These are phyloP conservation scores for Alternaria hordeiaustralica DNA, from an alignment of 2,329 filamentous ascomycete genomes.

Conservation along the genomic window DNA sequence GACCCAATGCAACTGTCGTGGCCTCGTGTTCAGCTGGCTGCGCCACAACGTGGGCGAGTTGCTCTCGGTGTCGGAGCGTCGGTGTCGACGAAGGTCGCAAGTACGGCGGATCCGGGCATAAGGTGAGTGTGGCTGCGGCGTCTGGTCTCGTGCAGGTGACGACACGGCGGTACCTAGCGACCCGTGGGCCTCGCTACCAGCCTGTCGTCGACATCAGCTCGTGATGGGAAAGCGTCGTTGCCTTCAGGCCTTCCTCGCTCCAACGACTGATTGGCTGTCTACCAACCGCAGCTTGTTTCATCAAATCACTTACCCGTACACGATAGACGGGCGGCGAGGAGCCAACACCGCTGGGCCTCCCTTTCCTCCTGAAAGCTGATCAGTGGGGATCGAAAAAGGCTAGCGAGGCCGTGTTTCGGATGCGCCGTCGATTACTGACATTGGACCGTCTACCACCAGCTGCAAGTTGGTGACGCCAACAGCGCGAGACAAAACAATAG, in stretches of 20 bases:
- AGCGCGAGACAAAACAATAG: conserved; percentile 9
- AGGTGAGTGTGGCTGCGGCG: conserved; percentile 15
- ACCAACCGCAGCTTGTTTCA: conserved; percentile 18
- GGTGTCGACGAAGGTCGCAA: conserved; percentile 3
- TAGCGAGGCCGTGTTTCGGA: conserved; percentile 18
- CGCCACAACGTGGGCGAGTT: conserved; percentile 25
- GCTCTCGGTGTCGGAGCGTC: conserved; percentile 4
- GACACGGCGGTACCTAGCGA: conserved; percentile 5
- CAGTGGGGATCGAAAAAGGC: conserved; percentile 10
- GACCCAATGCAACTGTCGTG: conserved; percentile 16
- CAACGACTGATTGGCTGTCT: conserved; percentile 15
- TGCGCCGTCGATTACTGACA: not conserved
- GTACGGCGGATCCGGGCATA: conserved; percentile 15
- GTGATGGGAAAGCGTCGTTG: conserved; percentile 13
- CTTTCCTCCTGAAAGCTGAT: conserved; percentile 9
- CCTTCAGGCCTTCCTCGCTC: not conserved
- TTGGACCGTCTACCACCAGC: conserved; percentile 7
- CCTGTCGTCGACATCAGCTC: conserved; percentile 15
- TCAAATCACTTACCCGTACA: conserved; percentile 4
- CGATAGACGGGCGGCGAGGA: conserved; percentile 9
- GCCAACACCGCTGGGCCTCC: not conserved
- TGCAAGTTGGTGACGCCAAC: not conserved
- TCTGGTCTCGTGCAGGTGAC: conserved; percentile 3
- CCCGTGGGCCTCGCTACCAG: conserved; percentile 14
- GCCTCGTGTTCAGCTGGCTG: conserved; percentile 14